Percentiles rank a stretch among this genome's conserved stretches.
Evolutionary conservation across 345 rosid genomes (phyloP).

Genomic region (Citrus medica): DNA sequence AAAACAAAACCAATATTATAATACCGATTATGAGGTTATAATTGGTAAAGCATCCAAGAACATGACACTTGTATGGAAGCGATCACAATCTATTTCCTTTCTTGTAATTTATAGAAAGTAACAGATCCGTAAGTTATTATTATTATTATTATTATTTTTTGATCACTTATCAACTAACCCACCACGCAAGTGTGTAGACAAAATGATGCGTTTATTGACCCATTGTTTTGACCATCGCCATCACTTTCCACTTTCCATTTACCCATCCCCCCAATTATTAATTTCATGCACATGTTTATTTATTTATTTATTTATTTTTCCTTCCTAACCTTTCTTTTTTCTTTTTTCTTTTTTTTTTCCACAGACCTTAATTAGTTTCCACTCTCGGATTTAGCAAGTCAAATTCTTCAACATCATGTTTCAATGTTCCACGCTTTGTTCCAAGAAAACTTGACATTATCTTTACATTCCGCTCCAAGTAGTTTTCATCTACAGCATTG

Average conservation of each 20-base stretch:
- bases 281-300: background rate
- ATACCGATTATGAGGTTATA: too few species aligned
- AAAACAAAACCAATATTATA: too few species aligned
- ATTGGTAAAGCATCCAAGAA: too few species aligned
- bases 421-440: too few species aligned
- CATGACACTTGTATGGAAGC: background rate
- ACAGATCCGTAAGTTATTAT: background rate
- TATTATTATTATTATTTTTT: too few species aligned
- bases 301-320: background rate
- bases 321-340: too few species aligned
- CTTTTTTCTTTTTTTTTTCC: too few species aligned
- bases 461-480: too few species aligned
- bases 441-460: too few species aligned
- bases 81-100: background rate
- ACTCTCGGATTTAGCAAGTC: background rate
- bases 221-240: slow-evolving; percentile 12
- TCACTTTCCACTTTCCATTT: background rate
- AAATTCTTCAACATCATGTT: too few species aligned
- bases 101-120: background rate
- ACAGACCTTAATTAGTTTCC: background rate
- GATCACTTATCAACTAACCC: background rate
- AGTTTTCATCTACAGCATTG: too few species aligned
- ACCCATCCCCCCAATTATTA: background rate
- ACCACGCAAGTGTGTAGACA: background rate
- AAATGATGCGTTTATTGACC: background rate